Base-by-base conservation (phyloP, 2,329 filamentous ascomycete genomes). In the Pseudogymnoascus sp. region DNA sequence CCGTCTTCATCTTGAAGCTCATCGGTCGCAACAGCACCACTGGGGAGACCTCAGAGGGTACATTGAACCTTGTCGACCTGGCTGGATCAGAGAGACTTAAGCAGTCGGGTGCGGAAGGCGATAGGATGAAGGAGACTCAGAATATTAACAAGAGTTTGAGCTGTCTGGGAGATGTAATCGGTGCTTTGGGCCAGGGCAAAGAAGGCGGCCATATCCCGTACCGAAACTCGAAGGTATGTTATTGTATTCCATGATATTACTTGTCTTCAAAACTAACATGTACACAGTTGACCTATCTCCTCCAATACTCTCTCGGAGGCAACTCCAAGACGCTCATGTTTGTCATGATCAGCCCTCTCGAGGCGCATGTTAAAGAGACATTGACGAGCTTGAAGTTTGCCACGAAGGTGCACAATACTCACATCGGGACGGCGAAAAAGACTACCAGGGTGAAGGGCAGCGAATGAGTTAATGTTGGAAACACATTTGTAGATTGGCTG, bases 261-360 rank as follows among this genome's bases (percentile, higher is more conserved):
- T 21, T 54, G 9, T 54, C 21, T 15, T 8, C 4, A 1, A 33
- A 26, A 39, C 66, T 70, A 69, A 68, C 68, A 62, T 21, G 33
- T 35, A 9, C 60, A 24, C 62, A 88, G 83, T 81, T 99, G 66
- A 99, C 94, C 7, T 96, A 97, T 71, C 81, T 99, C 54, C 82
- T 99, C 37, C 91, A 97, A 83, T 95, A 94, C 71, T 96, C 91
- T 2, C 79, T 99, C 6, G 93, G 94, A 3, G 94, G 94, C 13
- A 97, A 96, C 74, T 94, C 89, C 68, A 96, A 97, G 77, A 99
- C 94, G 0, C 86, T 99, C 69, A 99, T 99, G 94, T 96, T 99
- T 74, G 91, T 97, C 73, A 97, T 97, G 92, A 89, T 96, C 62
- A 94, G 89, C 68, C 94, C 94, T 35, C 78, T 97, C 63, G 90